A percentile compares a stretch with the other conserved stretches of the same genome.
phyloP scores from a whole-genome alignment of 1,284 basidiomycete species.

The Leccinum griseonigrum region DNA sequence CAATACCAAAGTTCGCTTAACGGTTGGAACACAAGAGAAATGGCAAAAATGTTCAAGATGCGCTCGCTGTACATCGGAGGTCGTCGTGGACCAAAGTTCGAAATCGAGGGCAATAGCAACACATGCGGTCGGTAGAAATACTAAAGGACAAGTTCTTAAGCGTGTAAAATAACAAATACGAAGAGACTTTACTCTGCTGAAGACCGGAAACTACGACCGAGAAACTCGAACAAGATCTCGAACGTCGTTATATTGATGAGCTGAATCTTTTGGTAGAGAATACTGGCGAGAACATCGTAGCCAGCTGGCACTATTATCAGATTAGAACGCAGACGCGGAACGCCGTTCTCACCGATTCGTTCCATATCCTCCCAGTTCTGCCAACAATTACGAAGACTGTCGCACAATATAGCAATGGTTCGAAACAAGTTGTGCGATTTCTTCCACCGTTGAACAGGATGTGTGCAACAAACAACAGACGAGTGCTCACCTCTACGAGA shows the following conservation, averaged over 20 bases:
- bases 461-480: conserved; percentile 1
- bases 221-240: conserved; percentile 77
- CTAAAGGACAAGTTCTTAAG: conserved; percentile 38
- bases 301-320: conserved; percentile 52
- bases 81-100: conserved; percentile 81
- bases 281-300: conserved; percentile 81
- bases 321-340: not conserved
- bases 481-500: conserved; percentile 58
- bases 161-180: not conserved
- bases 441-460: conserved; percentile 32
- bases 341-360: conserved; percentile 57
- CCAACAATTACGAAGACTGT: conserved; percentile 84
- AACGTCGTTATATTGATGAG: conserved; percentile 77
- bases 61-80: conserved; percentile 65
- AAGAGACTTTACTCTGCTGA: conserved; percentile 54
- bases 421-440: conserved; percentile 73
- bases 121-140: conserved; percentile 80
- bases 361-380: conserved; percentile 93
- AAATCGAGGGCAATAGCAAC: conserved; percentile 85
- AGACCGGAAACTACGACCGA: conserved; percentile 80
- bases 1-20: conserved; percentile 59
- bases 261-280: conserved; percentile 71
- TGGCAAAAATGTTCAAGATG: conserved; percentile 77
- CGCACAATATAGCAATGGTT: conserved; percentile 70
- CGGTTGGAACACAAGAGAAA: conserved; percentile 71